Conservation (phyloP, 495 filamentous ascomycete genomes). For the Trichoderma reesei region DNA sequence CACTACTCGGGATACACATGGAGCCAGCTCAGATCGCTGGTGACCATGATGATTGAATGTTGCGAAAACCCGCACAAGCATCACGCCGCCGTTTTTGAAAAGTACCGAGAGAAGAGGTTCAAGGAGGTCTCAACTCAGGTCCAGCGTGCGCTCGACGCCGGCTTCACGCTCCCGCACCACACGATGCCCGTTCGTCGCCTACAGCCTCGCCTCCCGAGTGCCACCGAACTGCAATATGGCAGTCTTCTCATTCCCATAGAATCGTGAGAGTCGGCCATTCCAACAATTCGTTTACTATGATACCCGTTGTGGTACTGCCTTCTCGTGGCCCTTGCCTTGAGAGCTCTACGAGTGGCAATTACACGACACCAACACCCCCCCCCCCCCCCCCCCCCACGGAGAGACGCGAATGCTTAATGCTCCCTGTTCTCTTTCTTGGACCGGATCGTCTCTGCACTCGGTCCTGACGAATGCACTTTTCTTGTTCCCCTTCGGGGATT, state of each 20-base stretch:
- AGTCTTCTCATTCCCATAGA: slow-evolving; percentile 27
- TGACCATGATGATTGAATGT: slow-evolving; percentile 73
- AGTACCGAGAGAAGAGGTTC: slow-evolving; percentile 76
- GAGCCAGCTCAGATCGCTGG: slow-evolving; percentile 65
- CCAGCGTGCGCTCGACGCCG: slow-evolving; percentile 56
- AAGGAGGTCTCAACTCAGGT: slow-evolving; percentile 75
- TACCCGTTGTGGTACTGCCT: background rate
- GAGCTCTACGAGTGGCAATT: background rate
- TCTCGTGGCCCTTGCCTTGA: background rate
- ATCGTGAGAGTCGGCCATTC: slow-evolving; percentile 15
- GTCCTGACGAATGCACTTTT: background rate
- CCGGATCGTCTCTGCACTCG: too few relatives aligned
- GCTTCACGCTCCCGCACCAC: slow-evolving; percentile 31
- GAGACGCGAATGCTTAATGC: background rate
- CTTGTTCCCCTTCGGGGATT: background rate
- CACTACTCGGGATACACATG: slow-evolving; percentile 91
- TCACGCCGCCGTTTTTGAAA: slow-evolving; percentile 79
- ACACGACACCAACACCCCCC: background rate
- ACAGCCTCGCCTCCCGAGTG: background rate
- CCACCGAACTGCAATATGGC: slow-evolving; percentile 14
- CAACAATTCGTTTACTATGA: background rate
- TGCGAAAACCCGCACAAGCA: slow-evolving; percentile 73
- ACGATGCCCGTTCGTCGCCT: slow-evolving; percentile 8
- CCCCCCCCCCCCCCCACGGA: too few relatives aligned
- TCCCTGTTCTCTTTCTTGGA: too few relatives aligned